Evolutionary conservation across 2,329 filamentous ascomycete genomes (phyloP).

Genomic region (Ophidiomyces ophidiicola): DNA sequence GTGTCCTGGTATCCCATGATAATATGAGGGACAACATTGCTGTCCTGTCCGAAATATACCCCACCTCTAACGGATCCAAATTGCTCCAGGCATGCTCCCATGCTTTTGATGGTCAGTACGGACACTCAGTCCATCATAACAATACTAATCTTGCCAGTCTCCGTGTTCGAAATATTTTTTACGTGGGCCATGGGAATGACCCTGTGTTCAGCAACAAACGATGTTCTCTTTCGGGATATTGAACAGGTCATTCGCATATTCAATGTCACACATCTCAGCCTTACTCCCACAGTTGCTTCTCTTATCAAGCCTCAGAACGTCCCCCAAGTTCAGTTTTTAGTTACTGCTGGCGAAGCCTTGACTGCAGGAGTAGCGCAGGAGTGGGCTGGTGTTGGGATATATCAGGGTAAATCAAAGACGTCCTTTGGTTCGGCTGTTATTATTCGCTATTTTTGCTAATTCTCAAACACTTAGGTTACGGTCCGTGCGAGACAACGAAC

Average conservation of each 20-base stretch:
- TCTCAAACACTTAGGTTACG: constrained; percentile 44
- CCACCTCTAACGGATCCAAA: constrained; percentile 41
- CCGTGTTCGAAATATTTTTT: constrained; percentile 84
- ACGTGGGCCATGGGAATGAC: constrained; percentile 68
- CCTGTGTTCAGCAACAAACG: constrained; percentile 62
- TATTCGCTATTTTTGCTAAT: neutral
- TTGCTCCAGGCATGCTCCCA: constrained; percentile 74
- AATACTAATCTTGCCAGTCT: constrained; percentile 41
- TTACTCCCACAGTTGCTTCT: constrained; percentile 74
- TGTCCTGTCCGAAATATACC: constrained; percentile 54
- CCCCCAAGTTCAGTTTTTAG: constrained; percentile 59
- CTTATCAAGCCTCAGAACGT: constrained; percentile 58
- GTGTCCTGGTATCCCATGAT: constrained; percentile 61
- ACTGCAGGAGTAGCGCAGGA: constrained; percentile 55
- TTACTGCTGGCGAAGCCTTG: constrained; percentile 71
- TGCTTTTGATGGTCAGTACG: constrained; percentile 53
- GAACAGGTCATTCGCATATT: constrained; percentile 54
- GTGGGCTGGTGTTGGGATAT: constrained; percentile 58
- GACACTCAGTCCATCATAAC: neutral
- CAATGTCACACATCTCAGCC: constrained; percentile 62
- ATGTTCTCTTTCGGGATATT: constrained; percentile 60
- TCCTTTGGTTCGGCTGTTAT: neutral
- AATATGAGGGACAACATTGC: constrained; percentile 69
- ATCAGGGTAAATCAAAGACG: constrained; percentile 44
- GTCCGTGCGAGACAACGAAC: constrained; percentile 76